These are phyloP conservation scores for Elsinoe arachidis DNA, from an alignment of 2,329 filamentous ascomycete species.

Conservation along the genomic window DNA sequence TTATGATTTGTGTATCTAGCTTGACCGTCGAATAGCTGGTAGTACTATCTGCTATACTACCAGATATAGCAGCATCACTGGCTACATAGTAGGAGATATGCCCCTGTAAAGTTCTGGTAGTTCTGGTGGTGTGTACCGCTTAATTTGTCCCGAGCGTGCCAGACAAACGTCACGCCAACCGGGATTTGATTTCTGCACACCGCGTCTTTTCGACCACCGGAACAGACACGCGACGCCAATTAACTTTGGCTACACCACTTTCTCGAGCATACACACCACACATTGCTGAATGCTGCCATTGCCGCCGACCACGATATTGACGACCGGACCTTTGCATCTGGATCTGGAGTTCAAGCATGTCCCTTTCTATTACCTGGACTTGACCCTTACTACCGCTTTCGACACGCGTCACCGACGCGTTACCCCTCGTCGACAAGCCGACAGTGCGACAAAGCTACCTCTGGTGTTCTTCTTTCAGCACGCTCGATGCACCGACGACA, in stretches of 20 bases:
- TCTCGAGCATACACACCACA: neutral
- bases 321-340: neutral
- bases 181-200: neutral
- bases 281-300: neutral
- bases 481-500: neutral
- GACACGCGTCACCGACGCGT: neutral
- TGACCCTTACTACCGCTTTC: neutral
- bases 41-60: too few species aligned
- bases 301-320: neutral
- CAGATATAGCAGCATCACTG: too few species aligned
- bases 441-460: neutral
- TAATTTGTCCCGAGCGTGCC: too few species aligned
- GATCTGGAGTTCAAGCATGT: neutral
- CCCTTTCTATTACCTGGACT: too few species aligned
- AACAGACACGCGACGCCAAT: neutral
- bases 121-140: too few species aligned
- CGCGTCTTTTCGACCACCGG: neutral
- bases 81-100: too few species aligned
- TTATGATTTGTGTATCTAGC: too few species aligned
- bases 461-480: neutral
- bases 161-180: neutral
- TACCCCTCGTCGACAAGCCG: neutral
- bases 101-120: too few species aligned
- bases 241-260: constrained; percentile 5
- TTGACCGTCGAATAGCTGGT: too few species aligned